Percentiles rank a stretch among this genome's conserved stretches.
These are phyloP conservation scores for Nannochloris sp. DNA, from an alignment of 139 green algal genomes.

Conservation along the genomic window DNA sequence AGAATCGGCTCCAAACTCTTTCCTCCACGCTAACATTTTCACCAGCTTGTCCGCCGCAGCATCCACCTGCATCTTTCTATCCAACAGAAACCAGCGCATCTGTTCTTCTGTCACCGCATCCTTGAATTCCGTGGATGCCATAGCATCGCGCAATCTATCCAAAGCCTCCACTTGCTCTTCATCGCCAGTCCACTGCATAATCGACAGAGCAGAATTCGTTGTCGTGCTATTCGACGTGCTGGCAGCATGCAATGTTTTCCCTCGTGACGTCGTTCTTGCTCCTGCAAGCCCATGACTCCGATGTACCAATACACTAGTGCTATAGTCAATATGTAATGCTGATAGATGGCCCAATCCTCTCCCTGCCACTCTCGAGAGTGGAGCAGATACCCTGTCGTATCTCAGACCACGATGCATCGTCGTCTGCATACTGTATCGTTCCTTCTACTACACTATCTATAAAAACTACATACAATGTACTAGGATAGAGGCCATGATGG, in stretches of 20 bases:
- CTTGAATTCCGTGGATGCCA: slow-evolving; percentile 15
- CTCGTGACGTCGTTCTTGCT: no score
- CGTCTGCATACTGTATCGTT: no score
- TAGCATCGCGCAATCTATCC: slow-evolving; percentile 26
- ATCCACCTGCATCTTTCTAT: slow-evolving; percentile 66
- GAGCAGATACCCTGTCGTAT: no score
- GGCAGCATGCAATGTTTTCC: not conserved
- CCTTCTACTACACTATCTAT: no score
- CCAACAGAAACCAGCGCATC: slow-evolving; percentile 66
- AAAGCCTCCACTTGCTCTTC: slow-evolving; percentile 33
- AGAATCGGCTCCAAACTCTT: slow-evolving; percentile 48
- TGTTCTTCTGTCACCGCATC: slow-evolving; percentile 32
- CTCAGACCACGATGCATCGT: no score
- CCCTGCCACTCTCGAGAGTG: no score
- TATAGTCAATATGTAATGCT: no score
- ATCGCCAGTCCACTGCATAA: slow-evolving; percentile 22
- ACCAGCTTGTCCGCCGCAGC: slow-evolving; percentile 71
- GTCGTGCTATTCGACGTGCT: not conserved
- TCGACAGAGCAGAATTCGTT: slow-evolving; percentile 9
- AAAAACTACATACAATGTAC: no score
- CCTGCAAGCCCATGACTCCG: no score
- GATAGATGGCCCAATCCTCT: no score
- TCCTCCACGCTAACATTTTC: slow-evolving; percentile 53
- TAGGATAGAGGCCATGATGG: no score
- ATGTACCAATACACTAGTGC: no score